Base-by-base conservation (phyloP, 2,329 filamentous ascomycete genomes). In the Rutstroemia sp. region DNA sequence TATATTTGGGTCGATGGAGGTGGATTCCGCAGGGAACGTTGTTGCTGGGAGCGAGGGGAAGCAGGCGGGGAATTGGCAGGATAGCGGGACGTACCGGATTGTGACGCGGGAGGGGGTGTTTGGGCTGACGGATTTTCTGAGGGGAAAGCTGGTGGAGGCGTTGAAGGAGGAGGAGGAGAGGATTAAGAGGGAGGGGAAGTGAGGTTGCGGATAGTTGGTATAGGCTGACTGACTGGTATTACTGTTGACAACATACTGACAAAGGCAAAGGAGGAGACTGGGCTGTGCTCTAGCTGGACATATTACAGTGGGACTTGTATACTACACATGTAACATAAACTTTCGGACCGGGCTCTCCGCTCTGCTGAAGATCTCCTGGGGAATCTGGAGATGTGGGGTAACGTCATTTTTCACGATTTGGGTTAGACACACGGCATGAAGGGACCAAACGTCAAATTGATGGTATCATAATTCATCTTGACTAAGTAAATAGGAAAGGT, bases 1-100 rank as follows among this genome's bases (percentile, higher is more conserved):
- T 65, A 88, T 88, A 39, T 73, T 88, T 54, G 85, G 84, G 39
- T 87, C 83, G 61, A 75, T 87, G 42, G 80, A 86, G 66, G 84
- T 87, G 5, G 76, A 86, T 65, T 75, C 74, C 1, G 61, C 71
- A 6, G 85, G 85, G 0, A 67, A 77, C 27, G 79, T 86, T 52
- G 62, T 65, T 5, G 67, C 62, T 27, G 61, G 60, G 25, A 50
- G 61, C 25, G 34, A 34, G 10, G 52, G 44, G 21, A 45, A n/a
- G 27, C 2, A 14, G 1, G 42, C 52, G 3, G 81, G 81, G 21
- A 77, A 76, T 60, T 80, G 80, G 61, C 77, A 83, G 69, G 73
- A 77, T 1, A 85, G 82, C 59, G 81, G 82, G 14, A 86, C 81
- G 4, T 86, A 86, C 66, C 78, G 84, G 39, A 73, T 86, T 30